A percentile compares a stretch with the other conserved stretches of the same genome.
Evolutionary conservation across 768 basidiomycete species (phyloP).

Genomic region (Suillus discolor): DNA sequence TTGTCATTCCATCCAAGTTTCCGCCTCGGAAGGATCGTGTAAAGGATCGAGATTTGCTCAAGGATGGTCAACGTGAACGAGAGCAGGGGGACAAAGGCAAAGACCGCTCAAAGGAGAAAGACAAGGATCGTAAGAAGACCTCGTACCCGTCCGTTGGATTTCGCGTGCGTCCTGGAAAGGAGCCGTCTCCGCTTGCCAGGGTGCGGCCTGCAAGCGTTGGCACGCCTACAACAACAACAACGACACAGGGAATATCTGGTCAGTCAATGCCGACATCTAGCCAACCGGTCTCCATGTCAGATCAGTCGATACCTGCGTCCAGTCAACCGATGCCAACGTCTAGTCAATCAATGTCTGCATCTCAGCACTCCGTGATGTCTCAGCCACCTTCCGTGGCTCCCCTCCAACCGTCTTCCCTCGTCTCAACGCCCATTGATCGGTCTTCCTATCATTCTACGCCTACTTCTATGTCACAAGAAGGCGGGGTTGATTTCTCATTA

Average conservation of each 20-base stretch:
- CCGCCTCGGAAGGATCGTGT: not conserved
- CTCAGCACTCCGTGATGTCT: not conserved
- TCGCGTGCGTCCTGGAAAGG: slow-evolving; percentile 46
- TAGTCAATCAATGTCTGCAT: slow-evolving; percentile 3
- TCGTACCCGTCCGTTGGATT: slow-evolving; percentile 48
- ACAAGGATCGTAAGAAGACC: slow-evolving; percentile 44
- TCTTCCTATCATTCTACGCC: slow-evolving; percentile 3
- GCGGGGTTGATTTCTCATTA: slow-evolving; percentile 25
- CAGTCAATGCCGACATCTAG: slow-evolving; percentile 13
- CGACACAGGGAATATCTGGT: slow-evolving; percentile 4
- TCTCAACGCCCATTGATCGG: slow-evolving; percentile 8
- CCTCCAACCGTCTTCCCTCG: slow-evolving; percentile 5
- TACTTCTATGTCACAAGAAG: slow-evolving; percentile 11
- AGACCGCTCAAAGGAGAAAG: slow-evolving; percentile 32
- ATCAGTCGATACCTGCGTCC: slow-evolving; percentile 11
- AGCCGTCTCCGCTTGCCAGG: slow-evolving; percentile 25
- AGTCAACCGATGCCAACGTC: slow-evolving; percentile 12
- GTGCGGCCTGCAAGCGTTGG: slow-evolving; percentile 8
- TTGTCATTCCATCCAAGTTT: slow-evolving; percentile 1
- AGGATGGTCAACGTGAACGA: slow-evolving; percentile 1
- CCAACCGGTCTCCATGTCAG: slow-evolving; percentile 12
- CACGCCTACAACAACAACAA: slow-evolving; percentile 13
- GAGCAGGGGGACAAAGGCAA: slow-evolving; percentile 2
- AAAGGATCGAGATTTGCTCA: not conserved
- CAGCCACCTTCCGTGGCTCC: not conserved